These are phyloP conservation scores for Prunus mongolica DNA, from an alignment of 306 rosid genomes.

Conservation along the genomic window DNA sequence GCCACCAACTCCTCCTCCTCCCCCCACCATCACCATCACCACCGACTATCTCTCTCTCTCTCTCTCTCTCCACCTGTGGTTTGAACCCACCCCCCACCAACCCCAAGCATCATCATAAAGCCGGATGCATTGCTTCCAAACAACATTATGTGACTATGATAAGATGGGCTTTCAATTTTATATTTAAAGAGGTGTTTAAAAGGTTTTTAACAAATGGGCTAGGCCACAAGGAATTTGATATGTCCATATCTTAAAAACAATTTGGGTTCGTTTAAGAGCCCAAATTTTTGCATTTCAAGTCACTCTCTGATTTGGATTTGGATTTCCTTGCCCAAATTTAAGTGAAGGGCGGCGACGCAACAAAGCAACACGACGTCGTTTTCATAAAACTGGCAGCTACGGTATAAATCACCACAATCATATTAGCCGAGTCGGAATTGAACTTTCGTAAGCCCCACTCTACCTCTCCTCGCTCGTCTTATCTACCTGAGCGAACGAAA, in stretches of 20 bases:
- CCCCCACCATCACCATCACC: no score
- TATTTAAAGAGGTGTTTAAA: no score
- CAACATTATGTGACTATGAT: no score
- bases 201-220: neutral
- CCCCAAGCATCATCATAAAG: no score
- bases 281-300: neutral
- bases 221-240: neutral
- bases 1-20: no score
- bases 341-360: neutral
- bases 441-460: conserved; percentile 23
- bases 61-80: no score
- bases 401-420: neutral
- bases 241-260: neutral
- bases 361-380: neutral
- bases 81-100: no score
- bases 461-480: neutral
- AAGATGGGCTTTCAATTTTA: no score
- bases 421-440: neutral
- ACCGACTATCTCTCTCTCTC: no score
- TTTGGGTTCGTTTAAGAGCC: neutral
- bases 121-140: no score
- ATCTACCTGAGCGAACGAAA: neutral
- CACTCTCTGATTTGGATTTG: neutral
- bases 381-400: neutral
- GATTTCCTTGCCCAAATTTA: neutral